Evolutionary conservation across 2,329 filamentous ascomycete species (phyloP).

Genomic region (Basipetospora chlamydospora): DNA sequence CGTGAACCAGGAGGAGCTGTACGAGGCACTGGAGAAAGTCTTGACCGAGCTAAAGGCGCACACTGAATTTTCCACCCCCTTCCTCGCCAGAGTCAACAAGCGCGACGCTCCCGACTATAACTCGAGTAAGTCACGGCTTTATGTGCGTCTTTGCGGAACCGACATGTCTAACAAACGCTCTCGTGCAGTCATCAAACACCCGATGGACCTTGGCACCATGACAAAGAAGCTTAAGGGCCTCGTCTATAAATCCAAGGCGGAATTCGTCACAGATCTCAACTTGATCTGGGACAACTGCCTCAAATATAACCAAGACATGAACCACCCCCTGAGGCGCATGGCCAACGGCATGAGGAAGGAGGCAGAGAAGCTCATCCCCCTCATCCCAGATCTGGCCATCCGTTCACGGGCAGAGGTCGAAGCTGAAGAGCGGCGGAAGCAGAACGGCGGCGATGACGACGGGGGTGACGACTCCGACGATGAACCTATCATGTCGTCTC

Average conservation of each 20-base stretch:
- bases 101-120: conserved; percentile 94
- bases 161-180: conserved; percentile 13
- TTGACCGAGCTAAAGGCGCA: conserved; percentile 93
- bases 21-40: conserved; percentile 93
- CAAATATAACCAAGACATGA: conserved; percentile 83
- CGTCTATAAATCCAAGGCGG: conserved; percentile 75
- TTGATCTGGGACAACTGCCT: conserved; percentile 96
- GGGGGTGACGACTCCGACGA: conserved; percentile 87
- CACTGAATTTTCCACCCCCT: conserved; percentile 94
- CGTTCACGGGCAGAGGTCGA: conserved; percentile 89
- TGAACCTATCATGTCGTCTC: conserved; percentile 94
- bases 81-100: conserved; percentile 89
- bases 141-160: conserved; percentile 4
- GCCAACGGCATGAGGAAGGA: conserved; percentile 95
- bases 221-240: conserved; percentile 87
- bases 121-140: conserved; percentile 45
- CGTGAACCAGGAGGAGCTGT: conserved; percentile 92
- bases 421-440: conserved; percentile 69
- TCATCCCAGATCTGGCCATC: conserved; percentile 87
- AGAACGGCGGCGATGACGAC: conserved; percentile 72
- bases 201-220: conserved; percentile 96
- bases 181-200: conserved; percentile 70
- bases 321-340: conserved; percentile 79
- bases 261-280: conserved; percentile 87
- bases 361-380: conserved; percentile 85